Evolutionary conservation across 192 early-diverging fungal genomes (phyloP), one percentile per base, ranked within the genome.

Genomic region (Kappamyces sp.): DNA sequence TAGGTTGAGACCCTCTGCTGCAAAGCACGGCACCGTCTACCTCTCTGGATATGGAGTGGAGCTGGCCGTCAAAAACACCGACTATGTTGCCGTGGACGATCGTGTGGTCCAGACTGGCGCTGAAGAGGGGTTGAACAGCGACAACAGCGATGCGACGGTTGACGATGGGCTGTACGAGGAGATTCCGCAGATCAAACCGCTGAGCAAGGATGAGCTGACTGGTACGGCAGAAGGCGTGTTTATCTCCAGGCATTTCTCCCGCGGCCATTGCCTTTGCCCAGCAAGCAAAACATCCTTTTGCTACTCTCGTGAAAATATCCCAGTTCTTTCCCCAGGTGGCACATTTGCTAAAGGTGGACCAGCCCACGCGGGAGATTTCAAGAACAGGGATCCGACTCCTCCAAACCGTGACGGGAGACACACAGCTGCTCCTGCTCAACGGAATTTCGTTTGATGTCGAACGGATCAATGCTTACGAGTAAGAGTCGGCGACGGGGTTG

Each of bases 21-120:
- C 29, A 22, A 47, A 30, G 6, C 48, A 49, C 42, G 1, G 40
- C n/a, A 40, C 68, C 64, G 11, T 93, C 22, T 62, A 74, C 7
- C 68, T 99, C 31, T 67, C 85, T 7, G 96, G 96, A 54, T 99
- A 95, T 57, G 93, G 93, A 1, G 91, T 92, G 5, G 92, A 93
- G 66, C 75, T 99, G 39, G 87, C 83, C 8, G 61, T 99, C n/a
- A 99, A 99, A 71, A 96, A 82, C 50, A 92, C 91, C 5, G 96
- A 99, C 64, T 99, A 99, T 73, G 87, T 90, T 67, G 93, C 93
- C 14, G 86, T 88, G 40, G 96, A 99, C 60, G 96, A 99, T 68
- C 85, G 94, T 22, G 77, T 86, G 43, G 70, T 81, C 50, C 77
- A 69, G 38, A 66, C 60, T 14, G 2, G 8, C 12, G 3, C 34